Evolutionary conservation across 2,329 filamentous ascomycete genomes (phyloP).

Genomic region (Tolypocladium guangdongense): DNA sequence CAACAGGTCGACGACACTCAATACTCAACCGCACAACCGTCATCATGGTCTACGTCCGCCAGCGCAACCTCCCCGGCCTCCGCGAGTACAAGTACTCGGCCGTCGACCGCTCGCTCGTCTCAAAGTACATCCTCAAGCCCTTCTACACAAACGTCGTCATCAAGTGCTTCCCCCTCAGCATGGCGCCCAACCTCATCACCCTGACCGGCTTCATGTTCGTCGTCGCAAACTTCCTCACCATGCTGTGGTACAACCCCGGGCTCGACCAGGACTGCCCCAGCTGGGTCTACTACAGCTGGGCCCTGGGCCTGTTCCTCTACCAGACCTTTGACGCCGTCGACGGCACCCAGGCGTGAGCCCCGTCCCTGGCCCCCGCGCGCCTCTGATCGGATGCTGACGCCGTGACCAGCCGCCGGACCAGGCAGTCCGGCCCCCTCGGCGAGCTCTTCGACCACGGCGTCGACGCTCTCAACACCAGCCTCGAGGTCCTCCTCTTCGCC

Average conservation of each 20-base stretch:
- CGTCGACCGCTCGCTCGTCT: conserved; percentile 82
- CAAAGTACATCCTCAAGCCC: conserved; percentile 89
- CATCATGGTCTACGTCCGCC: conserved; percentile 88
- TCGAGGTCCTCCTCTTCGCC: conserved; percentile 86
- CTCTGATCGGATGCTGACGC: not conserved
- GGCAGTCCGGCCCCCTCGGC: conserved; percentile 84
- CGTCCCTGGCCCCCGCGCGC: not conserved
- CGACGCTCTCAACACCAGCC: conserved; percentile 90
- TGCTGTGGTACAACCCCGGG: conserved; percentile 93
- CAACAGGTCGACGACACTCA: not conserved
- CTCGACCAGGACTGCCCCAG: conserved; percentile 85
- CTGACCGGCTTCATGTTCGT: conserved; percentile 85
- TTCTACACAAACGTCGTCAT: conserved; percentile 96
- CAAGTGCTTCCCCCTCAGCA: conserved; percentile 85
- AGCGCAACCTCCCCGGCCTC: conserved; percentile 77
- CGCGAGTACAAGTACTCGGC: conserved; percentile 92
- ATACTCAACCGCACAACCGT: no score
- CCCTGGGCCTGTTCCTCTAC: conserved; percentile 82
- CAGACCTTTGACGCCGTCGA: conserved; percentile 98
- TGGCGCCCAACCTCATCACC: conserved; percentile 86
- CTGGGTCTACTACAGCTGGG: conserved; percentile 94
- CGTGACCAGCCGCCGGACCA: conserved; percentile 60
- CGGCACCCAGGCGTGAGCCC: conserved; percentile 74
- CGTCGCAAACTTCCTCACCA: conserved; percentile 75
- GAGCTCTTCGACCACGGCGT: conserved; percentile 98